phyloP scores from a whole-genome alignment of 177 flowering plant genomes.

The Vitis hybrid region DNA sequence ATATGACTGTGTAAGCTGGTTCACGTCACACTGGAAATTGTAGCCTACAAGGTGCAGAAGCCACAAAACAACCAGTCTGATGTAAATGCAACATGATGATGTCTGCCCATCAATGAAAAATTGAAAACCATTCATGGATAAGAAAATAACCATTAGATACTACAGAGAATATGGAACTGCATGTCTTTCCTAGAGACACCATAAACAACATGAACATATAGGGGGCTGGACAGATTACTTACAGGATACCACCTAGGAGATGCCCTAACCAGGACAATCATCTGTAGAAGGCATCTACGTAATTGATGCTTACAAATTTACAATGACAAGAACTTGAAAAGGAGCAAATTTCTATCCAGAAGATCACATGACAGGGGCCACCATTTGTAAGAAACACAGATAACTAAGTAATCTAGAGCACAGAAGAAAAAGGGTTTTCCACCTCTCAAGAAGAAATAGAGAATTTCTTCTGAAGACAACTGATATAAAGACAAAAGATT shows the following conservation, averaged over 20 bases:
- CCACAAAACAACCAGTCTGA: conserved; percentile 10
- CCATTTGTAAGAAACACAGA: too few species aligned
- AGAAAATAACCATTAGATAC: neutral
- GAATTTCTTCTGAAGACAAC: neutral
- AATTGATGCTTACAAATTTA: too few species aligned
- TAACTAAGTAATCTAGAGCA: neutral
- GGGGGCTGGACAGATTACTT: neutral
- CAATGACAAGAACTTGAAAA: too few species aligned
- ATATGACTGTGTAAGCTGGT: conserved; percentile 73
- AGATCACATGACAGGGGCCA: too few species aligned
- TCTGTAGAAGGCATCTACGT: too few species aligned
- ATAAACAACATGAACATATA: neutral
- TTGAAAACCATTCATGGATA: neutral
- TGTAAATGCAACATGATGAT: neutral
- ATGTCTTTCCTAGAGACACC: neutral
- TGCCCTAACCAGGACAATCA: neutral
- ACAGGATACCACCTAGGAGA: neutral
- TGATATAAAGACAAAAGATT: neutral
- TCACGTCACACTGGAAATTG: conserved; percentile 77
- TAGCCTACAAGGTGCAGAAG: conserved; percentile 56
- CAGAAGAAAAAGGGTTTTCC: neutral
- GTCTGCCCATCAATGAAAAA: too few species aligned
- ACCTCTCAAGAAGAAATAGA: neutral
- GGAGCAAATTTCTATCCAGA: too few species aligned
- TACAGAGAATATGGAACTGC: neutral